Conservation (phyloP, 208 protist species). For the Naegleria gruberi region DNA sequence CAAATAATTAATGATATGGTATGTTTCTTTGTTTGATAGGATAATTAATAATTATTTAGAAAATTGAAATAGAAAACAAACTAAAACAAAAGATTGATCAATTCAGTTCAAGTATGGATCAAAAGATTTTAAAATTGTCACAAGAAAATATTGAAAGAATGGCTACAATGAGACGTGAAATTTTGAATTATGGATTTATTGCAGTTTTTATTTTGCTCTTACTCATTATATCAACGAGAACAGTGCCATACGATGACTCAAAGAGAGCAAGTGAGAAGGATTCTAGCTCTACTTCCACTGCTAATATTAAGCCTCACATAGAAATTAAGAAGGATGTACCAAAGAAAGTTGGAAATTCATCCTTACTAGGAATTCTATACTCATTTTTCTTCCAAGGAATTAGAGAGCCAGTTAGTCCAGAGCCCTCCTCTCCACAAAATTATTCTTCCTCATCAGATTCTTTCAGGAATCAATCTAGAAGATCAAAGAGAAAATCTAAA, state of each 20-base stretch:
- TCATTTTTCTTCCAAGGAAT: not conserved
- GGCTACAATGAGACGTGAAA: not conserved
- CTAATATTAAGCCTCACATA: not conserved
- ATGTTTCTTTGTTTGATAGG: not conserved
- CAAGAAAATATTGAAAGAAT: not conserved
- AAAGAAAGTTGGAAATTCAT: not conserved
- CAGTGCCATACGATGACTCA: no score
- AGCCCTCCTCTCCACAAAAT: not conserved
- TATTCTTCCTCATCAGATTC: not conserved
- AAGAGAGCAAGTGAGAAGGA: no score
- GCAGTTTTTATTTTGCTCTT: not conserved
- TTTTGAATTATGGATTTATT: not conserved
- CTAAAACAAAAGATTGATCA: not conserved
- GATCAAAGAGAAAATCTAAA: not conserved
- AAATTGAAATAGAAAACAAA: not conserved
- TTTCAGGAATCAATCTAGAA: not conserved
- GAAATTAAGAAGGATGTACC: not conserved
- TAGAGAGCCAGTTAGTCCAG: not conserved
- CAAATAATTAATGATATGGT: not conserved
- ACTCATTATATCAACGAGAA: not conserved
- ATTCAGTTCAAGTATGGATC: not conserved
- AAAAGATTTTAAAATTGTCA: not conserved
- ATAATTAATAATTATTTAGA: not conserved
- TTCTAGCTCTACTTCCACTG: not conserved
- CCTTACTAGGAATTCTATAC: not conserved